Evolutionary conservation across 2,329 filamentous ascomycete species (phyloP), one percentile per base, ranked within the genome.

Genomic region (Venturia carpophila): DNA sequence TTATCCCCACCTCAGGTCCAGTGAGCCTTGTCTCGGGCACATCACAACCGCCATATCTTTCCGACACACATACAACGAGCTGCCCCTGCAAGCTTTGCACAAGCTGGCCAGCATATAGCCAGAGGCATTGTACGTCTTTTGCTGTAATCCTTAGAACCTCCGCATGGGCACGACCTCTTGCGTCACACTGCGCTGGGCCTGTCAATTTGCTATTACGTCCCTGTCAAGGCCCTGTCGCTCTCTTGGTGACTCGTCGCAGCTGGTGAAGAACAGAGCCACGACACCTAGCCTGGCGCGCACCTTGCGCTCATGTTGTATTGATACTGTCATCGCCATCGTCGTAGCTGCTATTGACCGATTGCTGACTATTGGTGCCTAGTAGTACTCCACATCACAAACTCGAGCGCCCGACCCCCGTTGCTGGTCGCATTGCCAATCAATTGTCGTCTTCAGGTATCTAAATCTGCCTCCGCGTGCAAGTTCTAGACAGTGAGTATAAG

Each of bases 361-460:
- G 52, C 52, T 58, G 52, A 58, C 30, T 58, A 5, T n/a, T n/a
- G 19, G 30, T 34, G 9, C 27, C 30, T n/a, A 58, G 30, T 58
- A 34, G 52, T 58, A 34, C 30, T 58, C 37, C 52, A 37, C 27
- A 34, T 3, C 49, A 34, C 11, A 55, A 55, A 10, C 27, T 55
- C 49, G 11, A 55, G 15, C 52, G 30, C 47, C 24, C 13, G 47
- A 27, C 10, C 37, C 45, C 5, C 52, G 37, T 5, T 30, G 9
- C 56, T 27, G 63, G 56, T 49, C 56, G 52, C 55, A 41, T 47
- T 65, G 64, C 56, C 41, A 34, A 19, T 21, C 24, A 45, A 62
- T 62, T 62, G 64, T 62, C 56, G 27, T 47, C 52, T 52, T 37
- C 17, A 65, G 49, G 34, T 64, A 10, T 19, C 24, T 60, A 37